A percentile compares a stretch with the other conserved stretches of the same genome.
These are phyloP conservation scores for Ogataea trehaloabstinens DNA, from an alignment of 805 yeast genomes.

Conservation along the genomic window DNA sequence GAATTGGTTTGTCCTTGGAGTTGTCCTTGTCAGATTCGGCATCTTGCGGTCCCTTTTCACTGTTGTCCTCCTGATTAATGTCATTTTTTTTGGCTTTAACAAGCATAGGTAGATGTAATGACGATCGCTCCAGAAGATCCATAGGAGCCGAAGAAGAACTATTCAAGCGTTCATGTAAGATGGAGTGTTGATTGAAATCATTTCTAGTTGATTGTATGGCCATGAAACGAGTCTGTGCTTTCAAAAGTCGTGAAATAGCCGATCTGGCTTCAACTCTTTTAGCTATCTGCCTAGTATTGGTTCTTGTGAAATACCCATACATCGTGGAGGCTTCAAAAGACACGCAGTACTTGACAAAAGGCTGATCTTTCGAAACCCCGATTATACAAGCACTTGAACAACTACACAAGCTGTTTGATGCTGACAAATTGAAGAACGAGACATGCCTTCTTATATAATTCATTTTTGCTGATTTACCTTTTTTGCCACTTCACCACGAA, in stretches of 20 bases:
- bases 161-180: too few species aligned
- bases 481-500: too few species aligned
- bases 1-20: slow-evolving; percentile 24
- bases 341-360: too few species aligned
- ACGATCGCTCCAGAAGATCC: neutral
- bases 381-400: too few species aligned
- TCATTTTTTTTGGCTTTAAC: slow-evolving; percentile 4
- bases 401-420: too few species aligned
- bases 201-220: too few species aligned
- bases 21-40: slow-evolving; percentile 24
- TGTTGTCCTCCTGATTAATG: slow-evolving; percentile 1
- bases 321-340: neutral
- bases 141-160: neutral
- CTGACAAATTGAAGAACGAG: too few species aligned
- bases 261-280: neutral
- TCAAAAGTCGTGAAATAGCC: neutral
- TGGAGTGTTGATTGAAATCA: too few species aligned
- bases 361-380: too few species aligned
- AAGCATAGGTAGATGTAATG: slow-evolving; percentile 3
- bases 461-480: too few species aligned
- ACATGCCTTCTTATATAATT: too few species aligned
- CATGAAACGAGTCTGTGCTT: too few species aligned
- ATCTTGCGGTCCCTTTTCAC: slow-evolving; percentile 23
- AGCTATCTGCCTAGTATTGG: neutral
- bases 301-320: neutral